A percentile compares a stretch with the other conserved stretches of the same genome.
Conservation (phyloP, 441 rosid genomes). For the Rhodomyrtus psidioides region DNA sequence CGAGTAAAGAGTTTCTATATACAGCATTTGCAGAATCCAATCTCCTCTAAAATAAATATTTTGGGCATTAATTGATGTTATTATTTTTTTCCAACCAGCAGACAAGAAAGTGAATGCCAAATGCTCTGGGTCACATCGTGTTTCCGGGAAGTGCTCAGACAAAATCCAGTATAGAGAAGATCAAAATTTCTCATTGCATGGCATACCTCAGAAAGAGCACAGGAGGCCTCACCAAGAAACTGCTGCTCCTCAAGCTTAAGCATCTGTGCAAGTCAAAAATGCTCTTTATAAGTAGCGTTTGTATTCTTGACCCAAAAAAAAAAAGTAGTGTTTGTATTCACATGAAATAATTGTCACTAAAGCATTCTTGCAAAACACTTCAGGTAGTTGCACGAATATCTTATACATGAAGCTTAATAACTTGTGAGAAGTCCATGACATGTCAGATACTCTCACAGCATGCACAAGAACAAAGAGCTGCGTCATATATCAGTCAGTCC, state of each 20-base stretch:
- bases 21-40: neutral
- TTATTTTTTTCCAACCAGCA: neutral
- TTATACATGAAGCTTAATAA: neutral
- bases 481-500: neutral
- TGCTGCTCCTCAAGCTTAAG: slow-evolving; percentile 91
- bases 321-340: neutral
- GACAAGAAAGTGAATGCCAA: neutral
- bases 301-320: no score
- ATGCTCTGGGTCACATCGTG: neutral
- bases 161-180: neutral
- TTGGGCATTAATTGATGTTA: neutral
- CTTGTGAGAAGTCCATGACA: neutral
- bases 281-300: neutral
- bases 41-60: neutral
- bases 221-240: slow-evolving; percentile 81
- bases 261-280: slow-evolving; percentile 40
- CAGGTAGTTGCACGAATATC: neutral
- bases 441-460: neutral
- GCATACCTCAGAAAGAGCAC: slow-evolving; percentile 74
- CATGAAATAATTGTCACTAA: neutral
- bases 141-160: neutral
- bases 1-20: neutral
- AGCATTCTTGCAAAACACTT: neutral
- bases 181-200: neutral
- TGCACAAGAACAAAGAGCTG: neutral